Conservation (phyloP, 306 rosid genomes). For the Begonia loranthoides region DNA sequence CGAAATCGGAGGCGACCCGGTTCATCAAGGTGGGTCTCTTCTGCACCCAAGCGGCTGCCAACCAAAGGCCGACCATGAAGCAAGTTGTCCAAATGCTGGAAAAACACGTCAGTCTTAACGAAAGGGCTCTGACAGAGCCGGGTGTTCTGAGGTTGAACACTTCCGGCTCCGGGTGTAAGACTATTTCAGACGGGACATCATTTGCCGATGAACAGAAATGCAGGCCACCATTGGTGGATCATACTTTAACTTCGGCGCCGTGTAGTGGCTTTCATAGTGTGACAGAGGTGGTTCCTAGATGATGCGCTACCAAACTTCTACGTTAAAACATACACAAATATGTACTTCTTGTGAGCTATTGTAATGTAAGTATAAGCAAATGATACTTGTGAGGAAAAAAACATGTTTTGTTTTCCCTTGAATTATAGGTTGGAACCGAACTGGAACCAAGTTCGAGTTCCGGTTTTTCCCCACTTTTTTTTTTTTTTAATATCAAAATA, state of each 20-base stretch:
- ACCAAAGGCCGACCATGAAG: constrained; percentile 71
- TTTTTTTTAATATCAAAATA: too few relatives aligned
- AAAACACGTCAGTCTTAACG: constrained; percentile 59
- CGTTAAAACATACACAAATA: too few relatives aligned
- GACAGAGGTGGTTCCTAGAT: constrained; percentile 67
- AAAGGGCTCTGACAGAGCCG: constrained; percentile 52
- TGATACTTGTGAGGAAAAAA: too few relatives aligned
- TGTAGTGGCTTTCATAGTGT: constrained; percentile 11
- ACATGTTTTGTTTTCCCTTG: too few relatives aligned
- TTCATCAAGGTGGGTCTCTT: constrained; percentile 66
- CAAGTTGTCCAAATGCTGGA: constrained; percentile 83
- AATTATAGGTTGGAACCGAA: too few relatives aligned
- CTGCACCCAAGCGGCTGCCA: constrained; percentile 69
- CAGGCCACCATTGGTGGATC: constrained; percentile 11
- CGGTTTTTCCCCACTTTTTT: too few relatives aligned
- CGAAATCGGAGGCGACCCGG: constrained; percentile 41
- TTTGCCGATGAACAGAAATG: constrained; percentile 24
- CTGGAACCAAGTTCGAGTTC: too few relatives aligned
- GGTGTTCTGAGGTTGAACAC: constrained; percentile 34
- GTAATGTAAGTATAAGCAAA: too few relatives aligned
- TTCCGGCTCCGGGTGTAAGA: constrained; percentile 6
- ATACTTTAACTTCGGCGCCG: constrained; percentile 13
- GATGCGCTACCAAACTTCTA: not conserved
- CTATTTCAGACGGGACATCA: constrained; percentile 20
- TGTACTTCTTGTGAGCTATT: too few relatives aligned